phyloP scores from a whole-genome alignment of 371 early-diverging fungal genomes.

The Lichtheimia corymbifera region DNA sequence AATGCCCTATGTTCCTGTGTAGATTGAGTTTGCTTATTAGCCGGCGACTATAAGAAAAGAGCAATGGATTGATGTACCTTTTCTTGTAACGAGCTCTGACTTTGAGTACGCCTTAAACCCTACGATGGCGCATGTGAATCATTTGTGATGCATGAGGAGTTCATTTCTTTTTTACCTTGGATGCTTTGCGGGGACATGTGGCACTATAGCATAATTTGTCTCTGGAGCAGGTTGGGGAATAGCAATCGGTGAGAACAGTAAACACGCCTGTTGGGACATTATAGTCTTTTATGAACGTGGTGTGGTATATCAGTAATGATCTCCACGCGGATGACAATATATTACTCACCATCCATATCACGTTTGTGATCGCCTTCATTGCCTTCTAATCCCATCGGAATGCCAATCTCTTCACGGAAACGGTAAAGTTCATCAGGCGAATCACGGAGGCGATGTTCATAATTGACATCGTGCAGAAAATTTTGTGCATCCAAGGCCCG shows the following conservation, averaged over 20 bases:
- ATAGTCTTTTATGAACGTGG: constrained; percentile 3
- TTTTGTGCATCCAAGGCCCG: constrained; percentile 79
- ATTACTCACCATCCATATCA: neutral
- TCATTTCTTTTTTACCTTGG: neutral
- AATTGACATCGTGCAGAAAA: constrained; percentile 84
- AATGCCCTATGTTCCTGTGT: constrained; percentile 16
- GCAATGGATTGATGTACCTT: constrained; percentile 1
- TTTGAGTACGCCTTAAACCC: constrained; percentile 8
- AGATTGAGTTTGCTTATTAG: neutral
- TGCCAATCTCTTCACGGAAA: constrained; percentile 28
- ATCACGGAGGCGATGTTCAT: constrained; percentile 75
- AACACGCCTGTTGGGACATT: constrained; percentile 57
- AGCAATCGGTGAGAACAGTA: constrained; percentile 65
- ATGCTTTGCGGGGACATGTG: constrained; percentile 52
- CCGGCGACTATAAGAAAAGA: too few species aligned
- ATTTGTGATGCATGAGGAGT: too few species aligned
- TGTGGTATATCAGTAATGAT: neutral
- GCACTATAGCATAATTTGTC: constrained; percentile 58
- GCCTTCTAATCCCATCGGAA: constrained; percentile 11
- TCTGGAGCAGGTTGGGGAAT: constrained; percentile 64
- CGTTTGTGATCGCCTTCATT: neutral
- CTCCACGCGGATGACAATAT: neutral
- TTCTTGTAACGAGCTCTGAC: constrained; percentile 18
- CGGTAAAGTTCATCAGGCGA: constrained; percentile 73
- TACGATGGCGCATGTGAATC: neutral